A percentile compares a stretch with the other conserved stretches of the same genome.
These are phyloP conservation scores for Calonectria hongkongensis DNA, from an alignment of 2,329 filamentous ascomycete species.

Conservation along the genomic window DNA sequence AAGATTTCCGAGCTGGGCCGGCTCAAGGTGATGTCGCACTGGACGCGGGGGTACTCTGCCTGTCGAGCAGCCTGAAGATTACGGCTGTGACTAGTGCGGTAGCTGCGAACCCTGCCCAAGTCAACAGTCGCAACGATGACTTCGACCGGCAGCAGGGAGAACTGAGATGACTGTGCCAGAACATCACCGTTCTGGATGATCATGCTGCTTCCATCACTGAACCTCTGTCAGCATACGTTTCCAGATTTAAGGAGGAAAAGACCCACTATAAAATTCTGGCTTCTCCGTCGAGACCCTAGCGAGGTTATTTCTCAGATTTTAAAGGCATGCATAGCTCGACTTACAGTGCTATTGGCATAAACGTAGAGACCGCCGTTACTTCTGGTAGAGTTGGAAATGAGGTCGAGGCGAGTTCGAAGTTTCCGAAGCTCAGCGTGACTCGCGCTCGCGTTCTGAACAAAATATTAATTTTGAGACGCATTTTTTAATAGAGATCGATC, in stretches of 20 bases:
- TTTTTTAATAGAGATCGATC: too few relatives aligned
- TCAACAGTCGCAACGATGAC: constrained; percentile 80
- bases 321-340: neutral
- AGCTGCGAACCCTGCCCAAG: constrained; percentile 81
- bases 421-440: too few relatives aligned
- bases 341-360: constrained; percentile 57
- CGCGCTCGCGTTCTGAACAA: too few relatives aligned
- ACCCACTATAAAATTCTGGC: constrained; percentile 17
- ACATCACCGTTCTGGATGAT: constrained; percentile 77
- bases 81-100: constrained; percentile 73
- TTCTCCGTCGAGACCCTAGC: constrained; percentile 15
- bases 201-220: constrained; percentile 74
- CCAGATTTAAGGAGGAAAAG: too few relatives aligned
- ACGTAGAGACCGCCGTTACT: constrained; percentile 77
- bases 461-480: neutral
- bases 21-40: constrained; percentile 54
- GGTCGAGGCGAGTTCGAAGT: constrained; percentile 76
- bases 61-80: constrained; percentile 73
- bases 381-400: constrained; percentile 80
- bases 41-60: constrained; percentile 56
- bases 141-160: constrained; percentile 76
- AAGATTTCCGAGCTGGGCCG: constrained; percentile 53
- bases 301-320: neutral
- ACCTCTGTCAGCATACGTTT: constrained; percentile 5
- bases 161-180: constrained; percentile 78